Conservation (phyloP, 2,329 filamentous ascomycete species). For the Fusarium protoensiforme region DNA sequence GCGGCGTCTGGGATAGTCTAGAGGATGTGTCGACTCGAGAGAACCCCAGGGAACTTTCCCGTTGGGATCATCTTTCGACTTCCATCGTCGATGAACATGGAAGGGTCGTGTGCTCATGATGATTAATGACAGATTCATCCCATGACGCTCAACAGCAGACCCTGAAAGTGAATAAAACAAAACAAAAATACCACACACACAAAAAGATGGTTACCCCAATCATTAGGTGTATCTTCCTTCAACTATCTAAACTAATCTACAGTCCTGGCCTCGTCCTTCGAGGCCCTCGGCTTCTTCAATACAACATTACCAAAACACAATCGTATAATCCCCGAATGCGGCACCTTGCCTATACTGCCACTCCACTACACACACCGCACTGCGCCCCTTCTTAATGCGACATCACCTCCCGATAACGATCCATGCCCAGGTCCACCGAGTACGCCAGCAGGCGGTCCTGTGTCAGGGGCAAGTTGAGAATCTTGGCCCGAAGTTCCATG, state of each 20-base stretch:
- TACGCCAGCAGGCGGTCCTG: conserved; percentile 79
- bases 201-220: too few species aligned
- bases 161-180: too few species aligned
- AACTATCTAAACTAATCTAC: conserved; percentile 43
- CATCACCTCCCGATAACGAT: conserved; percentile 75
- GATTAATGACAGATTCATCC: too few species aligned
- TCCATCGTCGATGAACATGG: too few species aligned
- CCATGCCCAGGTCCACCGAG: conserved; percentile 74
- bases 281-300: conserved; percentile 3
- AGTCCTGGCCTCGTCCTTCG: conserved; percentile 25
- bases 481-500: conserved; percentile 51
- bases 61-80: neutral
- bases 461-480: conserved; percentile 73
- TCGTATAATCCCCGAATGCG: conserved; percentile 19
- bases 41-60: neutral
- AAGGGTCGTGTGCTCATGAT: too few species aligned
- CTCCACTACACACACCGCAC: neutral
- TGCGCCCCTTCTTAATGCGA: conserved; percentile 48
- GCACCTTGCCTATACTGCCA: conserved; percentile 16
- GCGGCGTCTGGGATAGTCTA: neutral
- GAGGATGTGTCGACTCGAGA: neutral
- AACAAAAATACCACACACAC: too few species aligned
- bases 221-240: neutral
- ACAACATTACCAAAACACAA: conserved; percentile 30
- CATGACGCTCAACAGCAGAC: too few species aligned